A percentile compares a stretch with the other conserved stretches of the same genome.
These are phyloP conservation scores for Crithidia mellificae DNA, from an alignment of 208 protist genomes.

Conservation along the genomic window DNA sequence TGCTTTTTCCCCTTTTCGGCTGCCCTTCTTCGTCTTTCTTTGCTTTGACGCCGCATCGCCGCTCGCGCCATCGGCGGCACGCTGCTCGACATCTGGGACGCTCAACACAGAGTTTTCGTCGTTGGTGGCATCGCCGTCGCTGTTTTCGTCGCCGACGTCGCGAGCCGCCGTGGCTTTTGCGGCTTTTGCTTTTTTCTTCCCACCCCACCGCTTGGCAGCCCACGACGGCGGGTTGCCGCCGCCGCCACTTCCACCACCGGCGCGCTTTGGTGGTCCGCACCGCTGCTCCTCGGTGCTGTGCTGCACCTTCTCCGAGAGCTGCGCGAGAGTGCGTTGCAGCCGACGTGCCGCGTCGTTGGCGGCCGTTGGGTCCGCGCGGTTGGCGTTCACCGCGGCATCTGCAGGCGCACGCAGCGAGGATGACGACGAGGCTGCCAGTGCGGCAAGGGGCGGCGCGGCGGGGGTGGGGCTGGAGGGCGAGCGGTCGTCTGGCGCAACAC, in stretches of 20 bases:
- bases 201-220: constrained; percentile 16
- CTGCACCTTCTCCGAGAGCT: constrained; percentile 46
- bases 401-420: not conserved
- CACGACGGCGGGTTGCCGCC: constrained; percentile 6
- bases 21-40: constrained; percentile 2
- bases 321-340: constrained; percentile 38
- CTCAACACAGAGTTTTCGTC: not conserved
- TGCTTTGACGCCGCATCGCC: no score
- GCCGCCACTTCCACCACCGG: constrained; percentile 11
- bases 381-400: not conserved
- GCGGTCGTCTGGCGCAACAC: not conserved
- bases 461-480: constrained; percentile 12
- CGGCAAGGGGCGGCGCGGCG: not conserved
- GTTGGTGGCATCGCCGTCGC: not conserved
- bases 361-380: not conserved
- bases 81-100: not conserved
- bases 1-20: constrained; percentile 9
- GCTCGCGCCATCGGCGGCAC: not conserved
- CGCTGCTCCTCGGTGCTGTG: constrained; percentile 40
- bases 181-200: constrained; percentile 15
- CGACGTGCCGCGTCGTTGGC: constrained; percentile 1
- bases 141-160: constrained; percentile 6
- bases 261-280: constrained; percentile 29
- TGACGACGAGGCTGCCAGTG: not conserved
- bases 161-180: not conserved